A percentile compares a stretch with the other conserved stretches of the same genome.
phyloP scores from a whole-genome alignment of 2,329 filamentous ascomycete species.

The Epichloe baconii region DNA sequence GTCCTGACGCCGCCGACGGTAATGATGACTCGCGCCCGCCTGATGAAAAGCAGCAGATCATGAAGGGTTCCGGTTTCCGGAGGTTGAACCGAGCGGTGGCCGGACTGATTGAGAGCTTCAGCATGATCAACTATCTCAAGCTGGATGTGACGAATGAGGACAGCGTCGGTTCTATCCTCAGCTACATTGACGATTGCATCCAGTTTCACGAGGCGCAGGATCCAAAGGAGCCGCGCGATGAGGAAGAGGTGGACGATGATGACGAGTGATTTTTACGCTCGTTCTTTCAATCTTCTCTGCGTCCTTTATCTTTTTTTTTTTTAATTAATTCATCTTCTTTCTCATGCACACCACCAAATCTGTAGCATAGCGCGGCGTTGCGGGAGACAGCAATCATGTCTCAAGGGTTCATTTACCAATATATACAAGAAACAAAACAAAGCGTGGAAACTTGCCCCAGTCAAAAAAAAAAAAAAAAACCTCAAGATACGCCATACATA shows the following conservation, averaged over 20 bases:
- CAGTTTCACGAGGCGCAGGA: slow-evolving; percentile 91
- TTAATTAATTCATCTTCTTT: background rate
- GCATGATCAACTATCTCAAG: slow-evolving; percentile 92
- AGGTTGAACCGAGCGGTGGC: slow-evolving; percentile 79
- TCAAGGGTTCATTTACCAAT: background rate
- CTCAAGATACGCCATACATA: too few relatives aligned
- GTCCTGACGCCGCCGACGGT: slow-evolving; percentile 28
- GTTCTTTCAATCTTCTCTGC: background rate
- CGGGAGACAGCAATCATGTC: background rate
- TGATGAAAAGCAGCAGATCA: slow-evolving; percentile 52
- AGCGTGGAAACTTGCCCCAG: background rate
- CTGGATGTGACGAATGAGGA: slow-evolving; percentile 85
- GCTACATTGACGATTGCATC: slow-evolving; percentile 88
- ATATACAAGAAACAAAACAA: background rate
- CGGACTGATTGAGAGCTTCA: slow-evolving; percentile 88
- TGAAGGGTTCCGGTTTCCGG: slow-evolving; percentile 73
- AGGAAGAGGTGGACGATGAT: slow-evolving; percentile 30
- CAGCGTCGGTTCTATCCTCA: slow-evolving; percentile 70
- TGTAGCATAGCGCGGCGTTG: slow-evolving; percentile 5
- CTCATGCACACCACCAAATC: background rate
- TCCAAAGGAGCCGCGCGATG: slow-evolving; percentile 65
- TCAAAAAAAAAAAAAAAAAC: background rate
- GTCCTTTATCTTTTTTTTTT: background rate
- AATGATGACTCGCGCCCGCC: slow-evolving; percentile 45
- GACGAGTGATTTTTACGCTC: slow-evolving; percentile 15